phyloP scores from a whole-genome alignment of 441 rosid genomes.

The Viola pubescens region DNA sequence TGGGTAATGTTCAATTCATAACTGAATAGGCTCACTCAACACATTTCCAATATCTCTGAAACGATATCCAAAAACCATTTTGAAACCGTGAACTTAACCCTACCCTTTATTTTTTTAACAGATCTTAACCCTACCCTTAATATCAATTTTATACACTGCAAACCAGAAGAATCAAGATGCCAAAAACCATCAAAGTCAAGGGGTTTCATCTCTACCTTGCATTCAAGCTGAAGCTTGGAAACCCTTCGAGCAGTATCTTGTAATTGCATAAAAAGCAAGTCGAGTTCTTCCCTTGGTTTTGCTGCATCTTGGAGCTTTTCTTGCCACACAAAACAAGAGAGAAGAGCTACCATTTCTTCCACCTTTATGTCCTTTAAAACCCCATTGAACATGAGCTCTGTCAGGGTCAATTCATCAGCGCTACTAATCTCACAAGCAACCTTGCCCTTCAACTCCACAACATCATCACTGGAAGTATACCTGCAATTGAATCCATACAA shows the following conservation, averaged over 20 bases:
- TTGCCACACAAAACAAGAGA: slow-evolving; percentile 96
- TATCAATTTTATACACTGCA: not conserved
- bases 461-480: slow-evolving; percentile 64
- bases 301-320: slow-evolving; percentile 85
- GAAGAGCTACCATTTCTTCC: slow-evolving; percentile 91
- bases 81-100: no score
- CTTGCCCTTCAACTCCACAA: slow-evolving; percentile 88
- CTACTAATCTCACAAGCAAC: slow-evolving; percentile 96
- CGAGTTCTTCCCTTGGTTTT: slow-evolving; percentile 93
- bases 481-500: slow-evolving; percentile 30
- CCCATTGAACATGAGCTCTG: slow-evolving; percentile 93
- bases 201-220: slow-evolving; percentile 52
- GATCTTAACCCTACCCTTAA: not conserved
- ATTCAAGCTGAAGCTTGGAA: slow-evolving; percentile 84
- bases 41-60: no score
- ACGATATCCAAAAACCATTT: no score
- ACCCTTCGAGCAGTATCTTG: slow-evolving; percentile 91
- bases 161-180: not conserved
- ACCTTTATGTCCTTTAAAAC: slow-evolving; percentile 74
- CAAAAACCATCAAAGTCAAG: not conserved
- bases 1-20: no score
- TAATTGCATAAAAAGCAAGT: slow-evolving; percentile 68
- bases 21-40: no score
- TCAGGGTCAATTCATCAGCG: slow-evolving; percentile 89
- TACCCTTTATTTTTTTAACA: no score